Evolutionary conservation across 768 basidiomycete species (phyloP), one percentile per base, ranked within the genome.

Genomic region (Lactarius psammicola): DNA sequence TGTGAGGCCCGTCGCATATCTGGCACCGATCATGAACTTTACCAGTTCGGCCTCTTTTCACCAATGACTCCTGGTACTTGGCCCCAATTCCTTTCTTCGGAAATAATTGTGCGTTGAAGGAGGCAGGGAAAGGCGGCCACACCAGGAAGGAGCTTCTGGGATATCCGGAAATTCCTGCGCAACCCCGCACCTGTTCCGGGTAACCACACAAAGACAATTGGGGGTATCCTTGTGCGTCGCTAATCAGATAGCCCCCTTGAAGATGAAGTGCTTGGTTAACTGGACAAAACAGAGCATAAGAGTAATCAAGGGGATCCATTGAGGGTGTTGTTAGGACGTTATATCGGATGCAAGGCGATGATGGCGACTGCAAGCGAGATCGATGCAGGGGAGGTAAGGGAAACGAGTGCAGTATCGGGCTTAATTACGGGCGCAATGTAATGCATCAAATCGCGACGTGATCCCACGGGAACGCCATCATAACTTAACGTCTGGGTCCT

Each of bases 381-480:
- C 56, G 38, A 38, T 30, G 20, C 34, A 64, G 30, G 36, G 20
- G 28, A 26, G 28, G 18, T 33, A 56, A n/a, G 40, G 31, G 23
- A 10, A 51, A 40, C 26, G 11, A 33, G n/a, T 51, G 23, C 36
- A 51, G 33, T 23, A 31, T 59, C 55, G 28, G 56, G 28, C 34
- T 49, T 65, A 11, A 44, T 33, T 26, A 46, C 36, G 18, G 42
- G 33, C 33, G 11, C 36, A 23, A 51, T 42, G 23, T 13, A 26
- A 31, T 34, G 31, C 46, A 62, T 58, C 46, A 60, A 38, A 46
- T 15, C 8, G 11, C 26, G 2, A 11, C 49, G 10, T 20, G 54
- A 55, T 55, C 54, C 31, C 54, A 66, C 65, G 65, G 4, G 31
- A n/a, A 49, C 34, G 9, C 54, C 34, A 66, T 62, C 62, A 62